These are phyloP conservation scores for Citrullus amarus DNA, from an alignment of 306 rosid genomes.

Conservation along the genomic window DNA sequence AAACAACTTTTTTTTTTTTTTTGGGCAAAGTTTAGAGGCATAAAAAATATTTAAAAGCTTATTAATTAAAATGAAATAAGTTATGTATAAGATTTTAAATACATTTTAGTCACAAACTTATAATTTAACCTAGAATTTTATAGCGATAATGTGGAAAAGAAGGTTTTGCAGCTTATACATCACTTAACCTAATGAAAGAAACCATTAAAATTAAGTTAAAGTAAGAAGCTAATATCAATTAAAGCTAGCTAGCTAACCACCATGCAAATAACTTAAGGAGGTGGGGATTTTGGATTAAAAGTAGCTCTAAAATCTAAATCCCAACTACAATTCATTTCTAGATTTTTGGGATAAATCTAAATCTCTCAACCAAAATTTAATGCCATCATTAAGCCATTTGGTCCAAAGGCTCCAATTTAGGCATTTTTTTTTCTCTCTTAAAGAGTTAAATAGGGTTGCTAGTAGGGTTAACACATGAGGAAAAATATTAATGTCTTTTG, in stretches of 20 bases:
- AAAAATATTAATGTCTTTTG: background rate
- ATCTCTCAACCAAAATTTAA: constrained; percentile 3
- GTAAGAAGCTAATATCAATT: background rate
- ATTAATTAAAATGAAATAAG: too few species aligned
- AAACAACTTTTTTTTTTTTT: too few species aligned
- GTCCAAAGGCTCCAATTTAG: background rate
- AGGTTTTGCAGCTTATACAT: background rate
- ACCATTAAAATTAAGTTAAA: background rate
- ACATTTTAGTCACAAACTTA: too few species aligned
- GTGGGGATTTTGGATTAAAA: background rate
- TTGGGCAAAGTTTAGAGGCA: too few species aligned
- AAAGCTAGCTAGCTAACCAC: background rate
- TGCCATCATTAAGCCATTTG: background rate
- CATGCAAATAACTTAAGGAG: background rate
- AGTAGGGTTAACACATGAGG: background rate
- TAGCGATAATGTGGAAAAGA: background rate
- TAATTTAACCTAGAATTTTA: too few species aligned
- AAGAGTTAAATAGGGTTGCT: background rate
- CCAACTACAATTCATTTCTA: constrained; percentile 1
- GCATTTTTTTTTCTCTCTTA: background rate
- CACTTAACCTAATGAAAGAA: background rate
- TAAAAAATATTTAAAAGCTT: too few species aligned
- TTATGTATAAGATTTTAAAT: too few species aligned
- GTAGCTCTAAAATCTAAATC: constrained; percentile 8
- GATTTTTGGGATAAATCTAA: background rate